phyloP scores from a whole-genome alignment of 768 basidiomycete species.

The Chlorophyllum brunneum region DNA sequence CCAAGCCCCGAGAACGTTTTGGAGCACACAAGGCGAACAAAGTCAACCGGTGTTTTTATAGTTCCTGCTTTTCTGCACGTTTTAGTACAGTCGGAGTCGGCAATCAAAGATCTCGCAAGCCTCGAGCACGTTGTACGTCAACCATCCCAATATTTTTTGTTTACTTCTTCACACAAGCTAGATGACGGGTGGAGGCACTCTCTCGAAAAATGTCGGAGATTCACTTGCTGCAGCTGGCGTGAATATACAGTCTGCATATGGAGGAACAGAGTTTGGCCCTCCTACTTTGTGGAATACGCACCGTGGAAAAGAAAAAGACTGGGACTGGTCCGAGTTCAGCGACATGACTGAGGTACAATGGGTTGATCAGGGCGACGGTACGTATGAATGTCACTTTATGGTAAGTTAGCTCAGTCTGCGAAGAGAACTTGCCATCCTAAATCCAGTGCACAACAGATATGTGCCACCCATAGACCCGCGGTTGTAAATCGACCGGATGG shows the following conservation, averaged over 20 bases:
- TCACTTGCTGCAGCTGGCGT: constrained; percentile 30
- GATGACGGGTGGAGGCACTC: constrained; percentile 27
- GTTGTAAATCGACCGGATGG: constrained; percentile 34
- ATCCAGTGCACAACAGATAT: constrained; percentile 20
- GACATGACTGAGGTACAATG: constrained; percentile 27
- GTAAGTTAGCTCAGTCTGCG: constrained; percentile 18
- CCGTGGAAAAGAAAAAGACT: constrained; percentile 19
- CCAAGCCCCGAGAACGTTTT: constrained; percentile 37
- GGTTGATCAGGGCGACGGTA: constrained; percentile 32
- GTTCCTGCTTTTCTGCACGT: constrained; percentile 32
- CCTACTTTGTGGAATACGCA: constrained; percentile 17
- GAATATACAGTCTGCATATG: constrained; percentile 28
- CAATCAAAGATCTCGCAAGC: constrained; percentile 22
- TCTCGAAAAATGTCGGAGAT: constrained; percentile 33
- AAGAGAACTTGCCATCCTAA: neutral
- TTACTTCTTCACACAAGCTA: neutral
- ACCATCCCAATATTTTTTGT: neutral
- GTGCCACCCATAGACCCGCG: constrained; percentile 27
- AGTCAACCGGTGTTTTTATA: constrained; percentile 25
- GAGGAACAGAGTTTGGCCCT: constrained; percentile 33
- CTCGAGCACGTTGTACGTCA: constrained; percentile 23
- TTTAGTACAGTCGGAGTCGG: constrained; percentile 25
- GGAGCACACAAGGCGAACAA: constrained; percentile 22
- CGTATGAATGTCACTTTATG: constrained; percentile 34
- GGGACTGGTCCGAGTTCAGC: constrained; percentile 29